Evolutionary conservation across 2,329 filamentous ascomycete species (phyloP).

Genomic region (Metarhizium guizhouense): DNA sequence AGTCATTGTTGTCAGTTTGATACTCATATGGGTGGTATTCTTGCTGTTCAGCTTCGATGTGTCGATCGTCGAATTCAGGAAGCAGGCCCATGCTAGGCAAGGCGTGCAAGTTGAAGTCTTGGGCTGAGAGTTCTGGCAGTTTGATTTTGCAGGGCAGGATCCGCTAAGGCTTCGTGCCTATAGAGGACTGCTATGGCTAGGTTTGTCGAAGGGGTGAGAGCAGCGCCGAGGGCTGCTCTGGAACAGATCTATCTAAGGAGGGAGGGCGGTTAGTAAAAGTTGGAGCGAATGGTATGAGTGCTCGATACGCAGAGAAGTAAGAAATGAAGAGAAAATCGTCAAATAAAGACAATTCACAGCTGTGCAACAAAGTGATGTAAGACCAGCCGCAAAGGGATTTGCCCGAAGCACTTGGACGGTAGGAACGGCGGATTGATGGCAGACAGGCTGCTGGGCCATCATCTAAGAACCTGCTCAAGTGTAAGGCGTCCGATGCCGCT

Average conservation of each 20-base stretch:
- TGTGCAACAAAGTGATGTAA: background rate
- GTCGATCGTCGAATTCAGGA: slow-evolving; percentile 61
- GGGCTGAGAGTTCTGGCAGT: background rate
- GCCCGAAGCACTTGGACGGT: too few species aligned
- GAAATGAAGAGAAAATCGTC: background rate
- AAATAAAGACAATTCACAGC: background rate
- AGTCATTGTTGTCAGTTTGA: slow-evolving; percentile 73
- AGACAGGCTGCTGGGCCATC: too few species aligned
- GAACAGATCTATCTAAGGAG: slow-evolving; percentile 9
- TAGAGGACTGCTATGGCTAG: slow-evolving; percentile 3
- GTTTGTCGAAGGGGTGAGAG: slow-evolving; percentile 11
- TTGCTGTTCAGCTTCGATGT: slow-evolving; percentile 52
- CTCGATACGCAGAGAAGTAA: background rate
- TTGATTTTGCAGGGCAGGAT: background rate
- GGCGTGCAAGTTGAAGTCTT: slow-evolving; percentile 14
- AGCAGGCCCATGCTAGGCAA: slow-evolving; percentile 62
- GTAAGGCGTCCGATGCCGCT: too few species aligned
- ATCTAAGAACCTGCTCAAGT: too few species aligned
- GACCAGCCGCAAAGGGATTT: background rate
- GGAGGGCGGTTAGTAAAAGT: background rate
- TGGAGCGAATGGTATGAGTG: background rate
- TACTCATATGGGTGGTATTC: slow-evolving; percentile 71
- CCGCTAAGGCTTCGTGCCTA: slow-evolving; percentile 4
- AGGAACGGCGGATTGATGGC: too few species aligned
- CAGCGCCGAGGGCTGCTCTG: slow-evolving; percentile 15